These are phyloP conservation scores for Microsporum audouinii DNA, from an alignment of 2,329 filamentous ascomycete species.

Conservation along the genomic window DNA sequence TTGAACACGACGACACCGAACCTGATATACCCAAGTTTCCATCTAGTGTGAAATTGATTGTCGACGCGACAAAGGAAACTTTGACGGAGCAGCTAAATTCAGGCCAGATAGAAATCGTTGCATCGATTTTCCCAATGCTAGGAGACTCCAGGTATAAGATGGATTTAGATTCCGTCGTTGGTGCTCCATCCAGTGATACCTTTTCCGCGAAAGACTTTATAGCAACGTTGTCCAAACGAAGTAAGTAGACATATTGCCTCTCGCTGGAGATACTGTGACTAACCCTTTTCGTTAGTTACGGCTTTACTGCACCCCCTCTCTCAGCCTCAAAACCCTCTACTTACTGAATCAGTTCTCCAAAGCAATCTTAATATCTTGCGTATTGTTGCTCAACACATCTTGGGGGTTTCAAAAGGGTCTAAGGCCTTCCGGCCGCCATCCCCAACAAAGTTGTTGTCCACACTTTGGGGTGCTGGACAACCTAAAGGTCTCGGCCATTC, in stretches of 20 bases:
- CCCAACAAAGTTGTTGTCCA: constrained; percentile 82
- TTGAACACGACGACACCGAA: constrained; percentile 32
- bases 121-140: constrained; percentile 58
- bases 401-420: constrained; percentile 48
- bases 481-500: constrained; percentile 25
- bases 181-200: constrained; percentile 61
- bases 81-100: constrained; percentile 22
- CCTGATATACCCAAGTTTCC: constrained; percentile 41
- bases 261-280: not conserved
- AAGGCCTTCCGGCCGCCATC: constrained; percentile 66
- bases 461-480: constrained; percentile 54
- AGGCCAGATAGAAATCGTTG: constrained; percentile 39
- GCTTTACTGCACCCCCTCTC: constrained; percentile 62
- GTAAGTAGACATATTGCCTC: constrained; percentile 38
- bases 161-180: constrained; percentile 54
- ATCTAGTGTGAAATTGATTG: constrained; percentile 28
- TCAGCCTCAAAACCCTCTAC: constrained; percentile 41
- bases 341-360: constrained; percentile 55
- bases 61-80: constrained; percentile 25
- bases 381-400: constrained; percentile 52
- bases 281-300: constrained; percentile 43
- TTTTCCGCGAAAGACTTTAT: constrained; percentile 62
- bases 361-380: constrained; percentile 69
- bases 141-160: constrained; percentile 46
- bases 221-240: constrained; percentile 59